phyloP scores from a whole-genome alignment of 2,329 filamentous ascomycete genomes.

The Hymenoscyphus repandus region DNA sequence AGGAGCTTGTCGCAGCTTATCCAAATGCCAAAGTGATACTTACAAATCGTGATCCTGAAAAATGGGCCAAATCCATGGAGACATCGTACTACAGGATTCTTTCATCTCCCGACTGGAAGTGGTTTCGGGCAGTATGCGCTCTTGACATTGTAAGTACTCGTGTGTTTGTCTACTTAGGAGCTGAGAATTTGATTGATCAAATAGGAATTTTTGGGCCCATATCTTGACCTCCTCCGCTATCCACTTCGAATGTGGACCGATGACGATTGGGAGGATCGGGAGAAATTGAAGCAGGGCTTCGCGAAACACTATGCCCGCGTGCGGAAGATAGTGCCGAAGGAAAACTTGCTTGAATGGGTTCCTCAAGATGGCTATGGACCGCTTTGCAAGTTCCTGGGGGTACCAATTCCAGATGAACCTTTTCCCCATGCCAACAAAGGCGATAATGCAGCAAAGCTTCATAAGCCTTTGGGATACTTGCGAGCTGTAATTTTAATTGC shows the following conservation, averaged over 20 bases:
- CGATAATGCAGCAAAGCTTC: neutral
- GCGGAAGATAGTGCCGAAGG: neutral
- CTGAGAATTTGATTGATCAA: neutral
- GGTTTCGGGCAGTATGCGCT: neutral
- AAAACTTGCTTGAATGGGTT: neutral
- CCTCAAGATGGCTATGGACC: neutral
- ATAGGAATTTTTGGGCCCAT: neutral
- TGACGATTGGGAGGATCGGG: neutral
- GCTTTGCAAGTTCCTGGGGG: neutral
- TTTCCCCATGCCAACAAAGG: neutral
- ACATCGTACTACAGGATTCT: neutral
- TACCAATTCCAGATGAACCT: neutral
- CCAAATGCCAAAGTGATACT: slow-evolving; percentile 2
- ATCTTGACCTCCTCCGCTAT: neutral
- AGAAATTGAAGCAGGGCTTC: neutral
- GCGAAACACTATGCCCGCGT: neutral
- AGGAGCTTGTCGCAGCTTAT: slow-evolving; percentile 2
- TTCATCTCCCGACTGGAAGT: neutral
- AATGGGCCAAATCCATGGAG: neutral
- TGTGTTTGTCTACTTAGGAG: neutral
- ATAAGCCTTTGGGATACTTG: neutral
- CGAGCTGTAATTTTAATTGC: neutral
- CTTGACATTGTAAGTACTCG: neutral
- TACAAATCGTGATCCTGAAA: neutral
- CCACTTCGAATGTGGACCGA: no score